Evolutionary conservation across 2,329 filamentous ascomycete genomes (phyloP).

Genomic region (Hypoxylon sp.): DNA sequence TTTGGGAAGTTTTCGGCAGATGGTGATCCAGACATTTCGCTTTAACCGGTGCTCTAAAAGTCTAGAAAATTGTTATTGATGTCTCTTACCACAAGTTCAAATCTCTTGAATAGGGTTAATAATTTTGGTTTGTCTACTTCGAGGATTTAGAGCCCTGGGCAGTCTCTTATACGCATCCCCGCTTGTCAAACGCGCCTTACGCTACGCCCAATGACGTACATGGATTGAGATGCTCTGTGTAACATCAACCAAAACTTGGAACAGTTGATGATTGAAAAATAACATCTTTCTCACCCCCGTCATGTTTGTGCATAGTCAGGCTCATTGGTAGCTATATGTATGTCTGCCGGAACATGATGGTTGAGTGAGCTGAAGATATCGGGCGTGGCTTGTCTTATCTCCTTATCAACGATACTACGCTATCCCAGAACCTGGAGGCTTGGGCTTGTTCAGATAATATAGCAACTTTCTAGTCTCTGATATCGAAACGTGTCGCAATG

Average conservation of each 20-base stretch:
- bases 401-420: not conserved
- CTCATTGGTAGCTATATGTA: not conserved
- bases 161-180: slow-evolving; percentile 33
- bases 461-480: not conserved
- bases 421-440: not conserved
- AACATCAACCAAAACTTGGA: not conserved
- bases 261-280: not conserved
- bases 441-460: not conserved
- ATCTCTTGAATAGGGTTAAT: no score
- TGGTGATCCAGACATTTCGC: slow-evolving; percentile 37
- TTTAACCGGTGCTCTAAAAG: not conserved
- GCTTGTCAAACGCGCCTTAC: slow-evolving; percentile 46
- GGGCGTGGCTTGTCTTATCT: not conserved
- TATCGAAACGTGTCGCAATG: not conserved
- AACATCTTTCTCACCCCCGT: not conserved
- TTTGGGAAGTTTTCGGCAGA: slow-evolving; percentile 48
- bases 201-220: slow-evolving; percentile 28
- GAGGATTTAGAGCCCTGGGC: not conserved
- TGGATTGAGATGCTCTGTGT: not conserved
- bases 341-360: not conserved
- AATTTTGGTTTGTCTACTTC: not conserved
- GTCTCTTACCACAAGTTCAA: no score
- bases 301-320: not conserved
- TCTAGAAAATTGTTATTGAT: no score
- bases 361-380: not conserved